Base-by-base conservation (phyloP, 352 stramenopile genomes). In the Pythium vanterpoolii region DNA sequence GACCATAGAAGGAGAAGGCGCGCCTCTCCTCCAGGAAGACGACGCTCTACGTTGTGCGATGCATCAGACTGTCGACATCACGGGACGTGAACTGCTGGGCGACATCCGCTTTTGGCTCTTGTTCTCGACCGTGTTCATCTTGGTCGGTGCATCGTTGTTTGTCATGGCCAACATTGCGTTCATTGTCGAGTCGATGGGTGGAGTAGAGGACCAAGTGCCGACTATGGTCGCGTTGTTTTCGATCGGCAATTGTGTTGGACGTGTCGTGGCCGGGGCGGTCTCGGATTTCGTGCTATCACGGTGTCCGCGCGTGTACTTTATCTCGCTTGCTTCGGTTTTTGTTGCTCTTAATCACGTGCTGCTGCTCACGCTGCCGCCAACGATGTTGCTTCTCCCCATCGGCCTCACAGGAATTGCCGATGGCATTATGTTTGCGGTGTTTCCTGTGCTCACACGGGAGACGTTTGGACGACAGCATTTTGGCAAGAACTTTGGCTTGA, bases 91-190 rank as follows among this genome's bases (percentile, higher is more conserved):
- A 13, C 67, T 91, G 24, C 60, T 93, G 3, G 14, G 31, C 0
- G 82, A 90, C 46, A 58, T 48, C 4, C 71, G 74, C 27, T 91
- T 91, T 47, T 91, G 77, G 81, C 31, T 88, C 38, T 61, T 93
- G 27, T 90, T 93, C 39, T 48, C 74, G 13, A 81, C 76, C 0
- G 77, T 91, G 0, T 87, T 91, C 40, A 83, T 93, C 30, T 58
- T 89, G 27, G 79, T 93, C 31, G 79, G 81, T 13, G 78, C 77
- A 18, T 76, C 79, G 42, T 63, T 93, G 8, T 91, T 93, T 56
- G 66, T 93, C 39, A 89, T 93, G 77, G 66, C 81, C 42, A 93
- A 90, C 62, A 83, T 91, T 51, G 72, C 77, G 9, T 93, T 93
- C 69, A 84, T 91, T 42, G 77, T 90, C 18, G 76, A 89, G 50